Percentiles rank a stretch among this genome's conserved stretches.
These are phyloP conservation scores for Aaosphaeria arxii DNA, from an alignment of 2,329 filamentous ascomycete species.

Conservation along the genomic window DNA sequence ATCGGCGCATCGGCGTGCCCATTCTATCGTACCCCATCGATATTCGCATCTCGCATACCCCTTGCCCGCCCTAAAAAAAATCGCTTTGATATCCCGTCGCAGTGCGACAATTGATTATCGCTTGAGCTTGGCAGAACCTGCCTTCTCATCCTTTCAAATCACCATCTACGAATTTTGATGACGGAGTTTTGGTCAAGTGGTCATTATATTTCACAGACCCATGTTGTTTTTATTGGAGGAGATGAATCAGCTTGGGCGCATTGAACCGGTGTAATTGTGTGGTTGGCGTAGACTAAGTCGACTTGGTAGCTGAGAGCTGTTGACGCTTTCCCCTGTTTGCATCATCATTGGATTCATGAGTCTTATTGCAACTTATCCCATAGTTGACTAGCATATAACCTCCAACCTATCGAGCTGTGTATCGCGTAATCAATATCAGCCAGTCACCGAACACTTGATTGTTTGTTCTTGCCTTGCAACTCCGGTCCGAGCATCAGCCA, in stretches of 20 bases:
- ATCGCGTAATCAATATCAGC: neutral
- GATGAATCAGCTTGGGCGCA: conserved; percentile 6
- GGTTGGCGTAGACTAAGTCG: too few species aligned
- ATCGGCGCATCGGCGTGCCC: too few species aligned
- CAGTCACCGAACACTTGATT: neutral
- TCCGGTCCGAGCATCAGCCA: neutral
- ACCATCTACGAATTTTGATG: conserved; percentile 16
- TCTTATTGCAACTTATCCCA: neutral
- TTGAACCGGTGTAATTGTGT: too few species aligned
- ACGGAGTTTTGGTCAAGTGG: conserved; percentile 13
- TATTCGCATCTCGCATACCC: too few species aligned
- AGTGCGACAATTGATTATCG: conserved; percentile 8
- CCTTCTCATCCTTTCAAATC: conserved; percentile 5
- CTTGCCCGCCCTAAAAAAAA: too few species aligned
- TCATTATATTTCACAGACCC: conserved; percentile 6
- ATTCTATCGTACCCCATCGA: too few species aligned
- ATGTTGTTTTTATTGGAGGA: conserved; percentile 9
- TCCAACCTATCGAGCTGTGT: neutral
- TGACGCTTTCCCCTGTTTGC: neutral
- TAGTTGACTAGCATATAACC: neutral
- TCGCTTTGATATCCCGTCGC: conserved; percentile 1
- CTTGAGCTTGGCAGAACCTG: conserved; percentile 11
- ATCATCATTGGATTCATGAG: neutral
- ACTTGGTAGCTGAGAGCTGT: neutral
- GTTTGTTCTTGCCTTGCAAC: neutral